A percentile compares a stretch with the other conserved stretches of the same genome.
Evolutionary conservation across 1,139 yeast genomes (phyloP).

Genomic region (Sugiyamaella xylanicola): DNA sequence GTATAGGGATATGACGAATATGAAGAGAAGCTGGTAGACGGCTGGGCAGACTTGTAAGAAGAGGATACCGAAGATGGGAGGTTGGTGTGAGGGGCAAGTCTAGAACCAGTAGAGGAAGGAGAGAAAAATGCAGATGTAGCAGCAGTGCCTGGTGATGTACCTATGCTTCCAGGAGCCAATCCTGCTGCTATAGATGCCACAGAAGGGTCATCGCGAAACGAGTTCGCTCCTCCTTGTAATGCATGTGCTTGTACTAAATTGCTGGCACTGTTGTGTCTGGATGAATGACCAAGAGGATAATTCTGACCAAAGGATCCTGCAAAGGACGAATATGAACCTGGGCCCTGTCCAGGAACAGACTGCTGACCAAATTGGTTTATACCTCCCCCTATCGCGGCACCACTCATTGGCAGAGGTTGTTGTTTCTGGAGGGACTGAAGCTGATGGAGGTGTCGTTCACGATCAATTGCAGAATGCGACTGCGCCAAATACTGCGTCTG

Average conservation of each 20-base stretch:
- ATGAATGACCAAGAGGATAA: neutral
- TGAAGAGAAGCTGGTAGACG: constrained; percentile 23
- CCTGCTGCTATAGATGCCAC: constrained; percentile 10
- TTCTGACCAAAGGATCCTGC: constrained; percentile 7
- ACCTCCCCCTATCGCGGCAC: constrained; percentile 2
- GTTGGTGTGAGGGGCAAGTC: constrained; percentile 37
- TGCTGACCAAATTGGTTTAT: neutral
- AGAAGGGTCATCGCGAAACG: constrained; percentile 9
- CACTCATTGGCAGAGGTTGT: constrained; percentile 10
- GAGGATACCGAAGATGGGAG: constrained; percentile 40
- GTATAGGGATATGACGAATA: constrained; percentile 20
- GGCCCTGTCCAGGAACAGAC: too few species aligned
- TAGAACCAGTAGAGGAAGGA: constrained; percentile 35
- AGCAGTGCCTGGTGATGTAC: constrained; percentile 22
- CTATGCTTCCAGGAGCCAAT: constrained; percentile 8
- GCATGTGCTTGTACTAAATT: constrained; percentile 14
- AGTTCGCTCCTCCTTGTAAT: constrained; percentile 10
- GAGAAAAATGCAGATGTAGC: constrained; percentile 35
- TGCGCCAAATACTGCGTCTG: neutral
- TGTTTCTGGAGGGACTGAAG: constrained; percentile 16
- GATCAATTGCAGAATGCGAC: constrained; percentile 3
- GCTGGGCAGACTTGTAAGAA: constrained; percentile 35
- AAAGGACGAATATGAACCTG: constrained; percentile 3
- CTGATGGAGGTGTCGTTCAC: constrained; percentile 16
- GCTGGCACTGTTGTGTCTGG: constrained; percentile 11